Evolutionary conservation across 139 green algal species (phyloP).

Genomic region (Volvox africanus): DNA sequence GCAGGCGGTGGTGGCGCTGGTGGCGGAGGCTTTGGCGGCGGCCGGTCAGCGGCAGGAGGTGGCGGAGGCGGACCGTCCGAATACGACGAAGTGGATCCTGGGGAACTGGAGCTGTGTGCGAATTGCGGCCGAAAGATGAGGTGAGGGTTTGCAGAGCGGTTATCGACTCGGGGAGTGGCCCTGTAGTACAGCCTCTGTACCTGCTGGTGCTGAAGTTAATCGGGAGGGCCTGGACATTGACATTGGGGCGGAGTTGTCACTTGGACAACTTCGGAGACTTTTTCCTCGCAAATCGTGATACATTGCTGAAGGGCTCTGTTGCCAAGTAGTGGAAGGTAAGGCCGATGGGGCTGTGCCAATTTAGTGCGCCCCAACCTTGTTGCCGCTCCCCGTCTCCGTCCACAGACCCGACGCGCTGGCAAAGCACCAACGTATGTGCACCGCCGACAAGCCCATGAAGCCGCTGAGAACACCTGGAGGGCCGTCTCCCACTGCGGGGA

Average conservation of each 20-base stretch:
- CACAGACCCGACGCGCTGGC: slow-evolving; percentile 54
- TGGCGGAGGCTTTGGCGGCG: neutral
- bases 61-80: slow-evolving; percentile 18
- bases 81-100: slow-evolving; percentile 36
- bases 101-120: slow-evolving; percentile 48
- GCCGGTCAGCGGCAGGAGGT: neutral
- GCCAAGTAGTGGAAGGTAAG: too few relatives aligned
- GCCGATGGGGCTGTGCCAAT: too few relatives aligned
- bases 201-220: too few relatives aligned
- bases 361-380: too few relatives aligned
- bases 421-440: slow-evolving; percentile 57
- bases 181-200: too few relatives aligned
- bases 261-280: too few relatives aligned
- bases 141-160: neutral
- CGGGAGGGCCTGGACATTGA: too few relatives aligned
- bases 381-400: neutral
- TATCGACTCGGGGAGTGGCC: too few relatives aligned
- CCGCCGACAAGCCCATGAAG: slow-evolving; percentile 62
- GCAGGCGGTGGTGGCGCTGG: neutral
- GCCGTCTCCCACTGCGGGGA: neutral
- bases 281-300: too few relatives aligned
- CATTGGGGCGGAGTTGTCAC: too few relatives aligned
- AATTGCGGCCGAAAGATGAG: slow-evolving; percentile 56
- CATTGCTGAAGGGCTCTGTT: too few relatives aligned
- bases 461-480: neutral